Evolutionary conservation across 78 protist species (phyloP), one percentile per base, ranked within the genome.

Genomic region (Dictyostelium purpureum): DNA sequence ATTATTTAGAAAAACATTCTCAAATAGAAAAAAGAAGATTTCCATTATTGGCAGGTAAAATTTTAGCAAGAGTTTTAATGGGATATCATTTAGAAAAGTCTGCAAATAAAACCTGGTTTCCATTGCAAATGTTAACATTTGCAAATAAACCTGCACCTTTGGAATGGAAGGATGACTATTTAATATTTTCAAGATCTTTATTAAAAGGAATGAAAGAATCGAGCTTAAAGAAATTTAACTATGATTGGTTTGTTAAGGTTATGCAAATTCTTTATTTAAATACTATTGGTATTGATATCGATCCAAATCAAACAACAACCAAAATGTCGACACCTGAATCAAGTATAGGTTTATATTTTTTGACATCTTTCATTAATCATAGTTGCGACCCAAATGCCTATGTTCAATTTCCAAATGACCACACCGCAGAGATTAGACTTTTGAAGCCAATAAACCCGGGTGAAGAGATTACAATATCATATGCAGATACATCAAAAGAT

Each of bases 81-180:
- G 92, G 75, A 16, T 45, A 37, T 56, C 92, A 85, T 77, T 59
- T 73, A 57, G 43, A 85, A 14, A 85, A 74, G 45, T 56, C 49
- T 10, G 59, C 65, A 16, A 35, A 70, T 33, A 21, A 61, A 19
- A 51, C 81, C 11, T 85, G 92, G 92, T 33, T 57, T 12, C 78
- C 78, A 35, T 49, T 85, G n/a, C 92, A 85, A 73, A 66, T 73
- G 40, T 14, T 85, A 47, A 73, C 92, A 45, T 85, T 73, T 47
- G 92, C 92, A 43, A 85, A 81, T 81, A 85, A 73, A 73, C 81
- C 78, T 40, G 57, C 92, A 57, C 92, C 92, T 37, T 21, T 85
- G 2, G 92, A 85, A 73, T 85, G 92, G 92, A 59, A 85, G 56
- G 92, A 85, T 73, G 92, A 85, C 45, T 85, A 85, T 45, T 26